Percentiles rank a stretch among this genome's conserved stretches.
Conservation (phyloP, 2,329 filamentous ascomycete species). For the Cryphonectria carpinicola region DNA sequence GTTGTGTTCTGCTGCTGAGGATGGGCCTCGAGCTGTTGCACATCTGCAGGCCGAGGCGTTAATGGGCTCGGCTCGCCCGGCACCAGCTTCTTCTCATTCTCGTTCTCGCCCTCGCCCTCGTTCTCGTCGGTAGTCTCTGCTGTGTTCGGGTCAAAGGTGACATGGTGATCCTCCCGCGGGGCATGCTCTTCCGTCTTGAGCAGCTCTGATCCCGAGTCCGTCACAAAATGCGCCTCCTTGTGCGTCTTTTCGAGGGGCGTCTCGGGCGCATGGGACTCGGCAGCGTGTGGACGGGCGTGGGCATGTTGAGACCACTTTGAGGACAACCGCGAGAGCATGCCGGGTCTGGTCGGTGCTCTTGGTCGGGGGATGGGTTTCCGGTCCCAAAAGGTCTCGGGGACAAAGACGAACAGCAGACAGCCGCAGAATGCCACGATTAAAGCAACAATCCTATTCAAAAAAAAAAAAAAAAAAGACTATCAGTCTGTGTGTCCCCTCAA, state of each 20-base stretch:
- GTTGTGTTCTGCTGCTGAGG: background rate
- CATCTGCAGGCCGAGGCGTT: constrained; percentile 1
- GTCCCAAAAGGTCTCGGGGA: constrained; percentile 97
- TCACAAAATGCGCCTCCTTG: constrained; percentile 29
- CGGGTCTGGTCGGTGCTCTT: constrained; percentile 39
- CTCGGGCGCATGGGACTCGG: constrained; percentile 12
- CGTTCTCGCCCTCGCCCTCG: constrained; percentile 9
- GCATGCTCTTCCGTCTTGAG: background rate
- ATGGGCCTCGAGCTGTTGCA: background rate
- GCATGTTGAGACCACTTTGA: constrained; percentile 40
- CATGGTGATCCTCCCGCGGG: constrained; percentile 46
- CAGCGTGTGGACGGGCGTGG: background rate
- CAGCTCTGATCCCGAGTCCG: constrained; percentile 12
- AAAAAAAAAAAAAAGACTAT: too few species aligned
- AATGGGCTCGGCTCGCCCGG: constrained; percentile 13
- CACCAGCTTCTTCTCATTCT: background rate
- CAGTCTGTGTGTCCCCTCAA: constrained; percentile 26
- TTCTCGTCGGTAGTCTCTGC: constrained; percentile 22
- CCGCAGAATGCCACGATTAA: constrained; percentile 76
- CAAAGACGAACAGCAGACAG: constrained; percentile 80
- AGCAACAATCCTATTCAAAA: constrained; percentile 71
- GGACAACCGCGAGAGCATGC: constrained; percentile 53
- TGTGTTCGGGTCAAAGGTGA: constrained; percentile 57
- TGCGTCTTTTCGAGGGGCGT: constrained; percentile 29
- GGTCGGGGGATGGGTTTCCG: constrained; percentile 63